Evolutionary conservation across 139 green algal genomes (phyloP), one percentile per base, ranked within the genome.

Genomic region (Pleodorina starrii): DNA sequence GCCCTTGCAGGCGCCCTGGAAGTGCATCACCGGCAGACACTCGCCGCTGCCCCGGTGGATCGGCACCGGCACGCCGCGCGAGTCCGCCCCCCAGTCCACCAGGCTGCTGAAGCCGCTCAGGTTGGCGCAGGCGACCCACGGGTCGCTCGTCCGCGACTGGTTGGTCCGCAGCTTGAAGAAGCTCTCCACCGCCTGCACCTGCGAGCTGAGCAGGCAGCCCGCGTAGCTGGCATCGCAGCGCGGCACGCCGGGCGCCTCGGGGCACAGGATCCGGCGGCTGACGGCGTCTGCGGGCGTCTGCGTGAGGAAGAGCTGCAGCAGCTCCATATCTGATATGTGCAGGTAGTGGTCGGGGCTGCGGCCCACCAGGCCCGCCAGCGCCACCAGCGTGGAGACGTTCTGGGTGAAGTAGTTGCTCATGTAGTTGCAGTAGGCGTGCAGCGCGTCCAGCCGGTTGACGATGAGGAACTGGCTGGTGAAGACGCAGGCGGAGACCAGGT

Each of bases 391-490:
- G 16, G 66, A 43, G 7, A 25, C 12, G 66, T 75, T 21, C n/a
- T 75, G 66, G 12, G 66, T 25, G 35, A 46, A 75, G 66, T 75
- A 75, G 35, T 43, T 75, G 35, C 66, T 44, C 12, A 75, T 75
- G 32, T 23, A 75, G 32, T 75, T 21, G 66, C 66, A 75, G 66
- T 36, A 44, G 6, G 6, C 10, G 66, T 75, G 66, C 29, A 75
- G 6, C 7, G 66, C 32, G 9, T 16, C 43, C 6, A 75, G 5
- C 17, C 43, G 43, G 66, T 75, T 75, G 27, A 75, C 25, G 66
- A 75, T 75, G 66, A 75, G n/a, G 32, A 75, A 75, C 35, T 75
- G 66, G 32, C 66, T 75, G 6, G 66, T 75, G 66, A 46, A 44
- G 66, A 46, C 11, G 35, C 66, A 75, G 29, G 66, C 66, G 17